These are phyloP conservation scores for Aspergillus pseudonomiae DNA, from an alignment of 2,329 filamentous ascomycete genomes.

Conservation along the genomic window DNA sequence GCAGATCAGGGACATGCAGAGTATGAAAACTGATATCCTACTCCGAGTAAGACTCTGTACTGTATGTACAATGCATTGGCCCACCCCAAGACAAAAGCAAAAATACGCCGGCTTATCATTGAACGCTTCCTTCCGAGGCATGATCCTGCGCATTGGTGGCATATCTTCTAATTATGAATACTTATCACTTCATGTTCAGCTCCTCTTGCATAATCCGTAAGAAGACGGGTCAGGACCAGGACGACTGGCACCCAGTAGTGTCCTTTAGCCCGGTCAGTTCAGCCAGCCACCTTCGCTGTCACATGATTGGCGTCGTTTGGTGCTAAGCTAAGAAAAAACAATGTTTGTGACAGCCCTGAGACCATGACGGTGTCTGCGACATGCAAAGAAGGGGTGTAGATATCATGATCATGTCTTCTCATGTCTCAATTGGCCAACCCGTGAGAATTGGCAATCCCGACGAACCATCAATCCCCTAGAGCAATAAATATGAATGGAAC, in stretches of 20 bases:
- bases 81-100: not conserved
- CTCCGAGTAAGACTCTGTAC: not conserved
- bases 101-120: not conserved
- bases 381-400: not conserved
- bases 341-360: not conserved
- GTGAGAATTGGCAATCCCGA: not conserved
- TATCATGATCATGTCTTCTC: not conserved
- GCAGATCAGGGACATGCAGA: not conserved
- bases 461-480: not conserved
- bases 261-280: not conserved
- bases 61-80: not conserved
- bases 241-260: not conserved
- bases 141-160: not conserved
- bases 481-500: not conserved
- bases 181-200: not conserved
- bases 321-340: not conserved
- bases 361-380: not conserved
- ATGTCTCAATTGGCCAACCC: not conserved
- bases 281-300: not conserved
- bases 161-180: not conserved
- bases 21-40: not conserved
- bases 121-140: not conserved
- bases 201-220: not conserved
- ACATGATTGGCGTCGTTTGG: not conserved
- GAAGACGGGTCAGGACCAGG: not conserved